These are phyloP conservation scores for Ophiostoma angusticollis DNA, from an alignment of 2,329 filamentous ascomycete genomes.

Conservation along the genomic window DNA sequence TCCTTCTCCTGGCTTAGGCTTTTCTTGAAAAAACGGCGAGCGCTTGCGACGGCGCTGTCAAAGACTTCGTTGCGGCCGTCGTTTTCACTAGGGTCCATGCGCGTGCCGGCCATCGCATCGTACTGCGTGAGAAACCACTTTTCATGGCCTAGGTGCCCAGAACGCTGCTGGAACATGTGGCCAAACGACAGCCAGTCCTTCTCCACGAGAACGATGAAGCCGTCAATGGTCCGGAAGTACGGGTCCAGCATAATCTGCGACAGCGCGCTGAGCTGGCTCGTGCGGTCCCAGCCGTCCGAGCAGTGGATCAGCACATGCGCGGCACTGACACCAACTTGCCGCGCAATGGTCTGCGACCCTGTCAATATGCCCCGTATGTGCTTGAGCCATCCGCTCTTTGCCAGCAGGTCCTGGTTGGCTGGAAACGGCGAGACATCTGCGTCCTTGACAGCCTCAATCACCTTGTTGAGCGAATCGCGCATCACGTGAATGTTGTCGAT, in stretches of 20 bases:
- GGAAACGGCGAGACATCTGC: conserved; percentile 75
- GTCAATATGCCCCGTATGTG: conserved; percentile 78
- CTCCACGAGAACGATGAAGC: conserved; percentile 87
- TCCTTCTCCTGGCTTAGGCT: conserved; percentile 49
- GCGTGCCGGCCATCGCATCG: conserved; percentile 56
- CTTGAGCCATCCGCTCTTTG: conserved; percentile 80
- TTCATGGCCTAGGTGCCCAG: conserved; percentile 74
- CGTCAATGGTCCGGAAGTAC: conserved; percentile 85
- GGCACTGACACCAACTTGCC: conserved; percentile 80
- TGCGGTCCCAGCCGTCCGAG: conserved; percentile 97
- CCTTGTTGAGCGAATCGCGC: conserved; percentile 76
- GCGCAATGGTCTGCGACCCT: conserved; percentile 70
- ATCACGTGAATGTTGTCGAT: conserved; percentile 99
- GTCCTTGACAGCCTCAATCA: conserved; percentile 84
- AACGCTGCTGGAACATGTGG: conserved; percentile 92
- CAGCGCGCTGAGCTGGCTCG: conserved; percentile 82
- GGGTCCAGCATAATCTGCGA: conserved; percentile 91
- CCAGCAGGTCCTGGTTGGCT: conserved; percentile 67
- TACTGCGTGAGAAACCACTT: conserved; percentile 89
- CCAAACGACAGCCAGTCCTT: conserved; percentile 98
- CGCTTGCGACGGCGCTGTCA: conserved; percentile 72
- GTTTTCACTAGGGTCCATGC: conserved; percentile 48
- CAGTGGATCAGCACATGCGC: conserved; percentile 95
- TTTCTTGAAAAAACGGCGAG: conserved; percentile 82
- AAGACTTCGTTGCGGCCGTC: conserved; percentile 59